Base-by-base conservation (phyloP, 805 yeast genomes). In the Candida boleticola region DNA sequence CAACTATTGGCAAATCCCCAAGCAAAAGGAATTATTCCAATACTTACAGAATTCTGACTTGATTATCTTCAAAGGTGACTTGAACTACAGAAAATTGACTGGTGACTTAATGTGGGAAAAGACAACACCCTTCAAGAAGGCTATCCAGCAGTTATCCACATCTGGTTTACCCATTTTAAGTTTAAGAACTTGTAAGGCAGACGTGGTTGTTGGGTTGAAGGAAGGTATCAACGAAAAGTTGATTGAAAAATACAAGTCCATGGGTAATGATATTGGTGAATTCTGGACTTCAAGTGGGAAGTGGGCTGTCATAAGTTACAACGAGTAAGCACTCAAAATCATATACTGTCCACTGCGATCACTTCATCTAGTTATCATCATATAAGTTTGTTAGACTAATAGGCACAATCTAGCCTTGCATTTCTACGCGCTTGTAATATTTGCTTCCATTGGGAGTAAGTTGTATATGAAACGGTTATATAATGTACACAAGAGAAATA, bases 111-210 rank as follows among this genome's bases (percentile, higher is more conserved):
- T 73, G 53, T 93, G 99, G 99, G 80, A 80, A 16, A 76, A 84
- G 44, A 79, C 89, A 2, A 87, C 96, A 0, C 75, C 89, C 2
- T 95, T 92, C 68, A 52, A 47, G 3, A 61, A 64, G 0, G 92
- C 96, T 3, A 76, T 92, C 45, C 86, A 85, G 42, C 76, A 79
- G 3, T 71, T 92, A 50, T 84, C 85, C 1, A 50, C 63, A 0
- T 74, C 82, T 23, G 82, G 82, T 6, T 68, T 93, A 41, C 82
- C 80, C 13, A 52, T 88, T 21, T 69, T 89, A 44, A 78, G 95
- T 26, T 74, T 93, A 53, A 81, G 99, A 70, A 93, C 98, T 2
- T 84, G 96, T 62, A 93, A 93, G 66, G 97, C 98, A 1, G 99
- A 93, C 60, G 98, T 90, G 5, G 82, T 85, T 41, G 97, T 87